Evolutionary conservation across 2,329 filamentous ascomycete genomes (phyloP).

Genomic region (Graphilbum fragrans): DNA sequence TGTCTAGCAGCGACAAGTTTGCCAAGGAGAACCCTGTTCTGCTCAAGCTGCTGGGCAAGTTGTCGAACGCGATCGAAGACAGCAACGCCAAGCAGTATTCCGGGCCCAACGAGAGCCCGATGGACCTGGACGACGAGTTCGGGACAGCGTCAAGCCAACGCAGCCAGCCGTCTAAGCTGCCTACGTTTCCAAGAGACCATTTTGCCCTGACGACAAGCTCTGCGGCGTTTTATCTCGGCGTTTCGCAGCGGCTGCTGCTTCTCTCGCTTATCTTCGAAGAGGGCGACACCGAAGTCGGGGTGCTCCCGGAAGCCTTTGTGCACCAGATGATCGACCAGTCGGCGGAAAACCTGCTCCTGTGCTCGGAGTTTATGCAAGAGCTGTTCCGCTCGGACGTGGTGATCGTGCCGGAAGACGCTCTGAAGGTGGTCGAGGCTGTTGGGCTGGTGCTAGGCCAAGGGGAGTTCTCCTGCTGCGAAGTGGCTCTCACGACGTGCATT

Average conservation of each 20-base stretch:
- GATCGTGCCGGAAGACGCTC: constrained; percentile 32
- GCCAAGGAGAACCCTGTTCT: constrained; percentile 26
- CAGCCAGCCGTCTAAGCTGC: constrained; percentile 21
- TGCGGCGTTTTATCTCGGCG: constrained; percentile 35
- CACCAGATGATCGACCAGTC: constrained; percentile 34
- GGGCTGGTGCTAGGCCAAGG: constrained; percentile 41
- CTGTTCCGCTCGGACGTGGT: constrained; percentile 41
- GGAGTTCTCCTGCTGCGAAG: constrained; percentile 62
- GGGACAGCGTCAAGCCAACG: constrained; percentile 44
- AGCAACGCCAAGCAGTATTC: constrained; percentile 20
- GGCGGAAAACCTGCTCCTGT: constrained; percentile 41
- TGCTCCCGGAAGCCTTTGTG: constrained; percentile 38
- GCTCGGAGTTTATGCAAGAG: constrained; percentile 35
- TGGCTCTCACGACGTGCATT: constrained; percentile 54
- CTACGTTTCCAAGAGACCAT: constrained; percentile 34
- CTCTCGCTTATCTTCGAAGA: constrained; percentile 30
- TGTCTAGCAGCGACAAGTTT: constrained; percentile 23
- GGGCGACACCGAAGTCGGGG: constrained; percentile 29
- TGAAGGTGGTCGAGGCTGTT: constrained; percentile 34
- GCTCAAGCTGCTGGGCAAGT: constrained; percentile 27
- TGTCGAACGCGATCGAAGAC: constrained; percentile 23
- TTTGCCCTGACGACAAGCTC: constrained; percentile 27
- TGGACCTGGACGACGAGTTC: constrained; percentile 57
- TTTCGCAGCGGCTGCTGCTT: constrained; percentile 31
- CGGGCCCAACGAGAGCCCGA: constrained; percentile 33